A percentile compares a stretch with the other conserved stretches of the same genome.
Conservation (phyloP, 2,329 filamentous ascomycete genomes). For the Drechslerella coelobrocha region DNA sequence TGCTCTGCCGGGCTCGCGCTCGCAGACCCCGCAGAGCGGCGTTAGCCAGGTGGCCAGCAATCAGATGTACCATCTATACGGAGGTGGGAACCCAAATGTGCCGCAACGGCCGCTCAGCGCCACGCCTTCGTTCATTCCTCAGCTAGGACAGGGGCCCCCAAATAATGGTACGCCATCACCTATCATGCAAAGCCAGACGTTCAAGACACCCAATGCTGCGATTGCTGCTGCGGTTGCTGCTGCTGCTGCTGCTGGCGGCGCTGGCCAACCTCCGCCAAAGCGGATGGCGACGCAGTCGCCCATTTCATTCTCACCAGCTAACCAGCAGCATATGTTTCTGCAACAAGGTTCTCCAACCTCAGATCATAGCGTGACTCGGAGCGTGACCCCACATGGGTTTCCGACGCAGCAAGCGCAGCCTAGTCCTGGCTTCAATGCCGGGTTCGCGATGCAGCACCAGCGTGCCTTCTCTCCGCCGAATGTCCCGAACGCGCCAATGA, state of each 20-base stretch:
- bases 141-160: conserved; percentile 80
- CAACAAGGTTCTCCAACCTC: conserved; percentile 77
- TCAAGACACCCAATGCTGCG: conserved; percentile 68
- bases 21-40: conserved; percentile 75
- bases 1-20: conserved; percentile 80
- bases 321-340: conserved; percentile 69
- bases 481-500: conserved; percentile 55
- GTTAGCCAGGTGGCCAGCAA: conserved; percentile 70
- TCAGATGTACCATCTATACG: conserved; percentile 71
- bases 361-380: conserved; percentile 72
- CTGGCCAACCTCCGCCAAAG: conserved; percentile 64
- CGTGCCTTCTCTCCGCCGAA: conserved; percentile 66
- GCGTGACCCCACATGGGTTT: conserved; percentile 73
- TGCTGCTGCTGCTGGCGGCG: conserved; percentile 64
- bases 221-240: conserved; percentile 58
- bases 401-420: conserved; percentile 56
- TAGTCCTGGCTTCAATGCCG: conserved; percentile 30
- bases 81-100: conserved; percentile 68
- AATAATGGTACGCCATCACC: conserved; percentile 89
- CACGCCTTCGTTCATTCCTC: conserved; percentile 66
- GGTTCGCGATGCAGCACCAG: conserved; percentile 53
- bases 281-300: conserved; percentile 90
- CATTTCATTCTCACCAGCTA: conserved; percentile 82
- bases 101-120: conserved; percentile 51
- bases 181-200: conserved; percentile 82